Base-by-base conservation (phyloP, 305 asterid genomes). In the Fraxinus ornus region DNA sequence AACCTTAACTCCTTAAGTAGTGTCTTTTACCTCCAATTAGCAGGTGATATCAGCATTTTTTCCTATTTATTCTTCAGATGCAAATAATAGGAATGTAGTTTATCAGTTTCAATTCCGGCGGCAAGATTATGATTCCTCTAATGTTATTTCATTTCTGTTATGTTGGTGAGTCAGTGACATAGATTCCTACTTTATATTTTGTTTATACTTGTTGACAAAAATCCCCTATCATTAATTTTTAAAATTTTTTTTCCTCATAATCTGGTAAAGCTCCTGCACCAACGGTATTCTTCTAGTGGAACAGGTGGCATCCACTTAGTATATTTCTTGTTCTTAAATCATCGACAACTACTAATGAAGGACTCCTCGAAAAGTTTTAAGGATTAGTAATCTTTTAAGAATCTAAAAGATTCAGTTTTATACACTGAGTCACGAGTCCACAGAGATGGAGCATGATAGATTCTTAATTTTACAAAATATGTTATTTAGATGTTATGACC, bases 401-500 rank as follows among this genome's bases (percentile, higher is more conserved):
- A 70, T 28, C 37, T 70, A 70, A 70, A 30, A 35, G 9, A 30
- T 70, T 28, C 39, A 70, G 22, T 70, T 37, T 15, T 70, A 5
- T 32, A 70, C 41, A 70, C 41, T 70, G 74, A 62, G 32, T 84
- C 71, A 80, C 47, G 33, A 81, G 60, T 77, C 32, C 70, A 77
- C 79, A 44, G 77, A 26, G 66, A 52, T 70, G 77, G 28, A 82
- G 28, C 66, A 41, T 76, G n/a, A 41, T 76, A 79, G 32, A 49
- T 55, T 66, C 70, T 82, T 62, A 35, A 57, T 21, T 68, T 49
- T 75, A 64, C 79, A 64, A 22, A 44, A 79, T 86, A 22, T 73
- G 44, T 60, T 68, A 6, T 85, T 47, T 33, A 44, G 49, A 47
- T 81, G 52, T 78, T 36, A 81, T 79, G 84, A 68, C 78, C 74